These are phyloP conservation scores for Mimosa bimucronata DNA, from an alignment of 306 rosid species.

Conservation along the genomic window DNA sequence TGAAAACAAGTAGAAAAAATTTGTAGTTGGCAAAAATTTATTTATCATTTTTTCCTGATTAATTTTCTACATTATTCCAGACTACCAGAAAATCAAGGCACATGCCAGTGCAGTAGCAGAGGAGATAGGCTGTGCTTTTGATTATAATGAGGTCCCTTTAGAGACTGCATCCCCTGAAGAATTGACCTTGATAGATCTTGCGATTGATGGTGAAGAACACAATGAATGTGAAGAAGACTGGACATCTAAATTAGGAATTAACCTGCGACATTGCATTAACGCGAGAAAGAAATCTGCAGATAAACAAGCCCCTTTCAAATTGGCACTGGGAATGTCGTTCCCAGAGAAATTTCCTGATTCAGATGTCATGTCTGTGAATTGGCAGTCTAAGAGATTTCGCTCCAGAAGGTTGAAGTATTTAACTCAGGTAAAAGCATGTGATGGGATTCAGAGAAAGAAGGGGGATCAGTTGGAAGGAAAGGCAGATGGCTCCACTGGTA, in stretches of 20 bases:
- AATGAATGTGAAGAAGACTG: slow-evolving; percentile 76
- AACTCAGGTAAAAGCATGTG: slow-evolving; percentile 43
- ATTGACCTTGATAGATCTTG: slow-evolving; percentile 84
- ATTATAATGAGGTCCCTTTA: slow-evolving; percentile 68
- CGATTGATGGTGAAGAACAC: slow-evolving; percentile 71
- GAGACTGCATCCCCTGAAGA: slow-evolving; percentile 82
- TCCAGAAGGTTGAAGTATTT: slow-evolving; percentile 60
- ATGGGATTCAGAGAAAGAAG: slow-evolving; percentile 49
- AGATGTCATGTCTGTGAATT: slow-evolving; percentile 51
- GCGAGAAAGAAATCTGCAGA: slow-evolving; percentile 71
- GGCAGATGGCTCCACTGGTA: slow-evolving; percentile 33
- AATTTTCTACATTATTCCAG: slow-evolving; percentile 53
- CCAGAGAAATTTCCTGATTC: slow-evolving; percentile 49
- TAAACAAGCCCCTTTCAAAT: slow-evolving; percentile 68
- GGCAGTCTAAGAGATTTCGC: slow-evolving; percentile 79
- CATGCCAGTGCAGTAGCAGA: slow-evolving; percentile 86
- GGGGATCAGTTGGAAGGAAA: slow-evolving; percentile 46
- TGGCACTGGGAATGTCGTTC: slow-evolving; percentile 64
- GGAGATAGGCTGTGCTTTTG: slow-evolving; percentile 73
- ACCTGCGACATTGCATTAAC: slow-evolving; percentile 74
- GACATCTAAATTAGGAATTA: slow-evolving; percentile 90
- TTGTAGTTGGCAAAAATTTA: slow-evolving; percentile 25
- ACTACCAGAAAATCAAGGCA: slow-evolving; percentile 88
- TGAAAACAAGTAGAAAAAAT: slow-evolving; percentile 13
- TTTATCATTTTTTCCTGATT: slow-evolving; percentile 2